Evolutionary conservation across 2,329 filamentous ascomycete species (phyloP), one percentile per base, ranked within the genome.

Genomic region (Colletotrichum tamarilloi): DNA sequence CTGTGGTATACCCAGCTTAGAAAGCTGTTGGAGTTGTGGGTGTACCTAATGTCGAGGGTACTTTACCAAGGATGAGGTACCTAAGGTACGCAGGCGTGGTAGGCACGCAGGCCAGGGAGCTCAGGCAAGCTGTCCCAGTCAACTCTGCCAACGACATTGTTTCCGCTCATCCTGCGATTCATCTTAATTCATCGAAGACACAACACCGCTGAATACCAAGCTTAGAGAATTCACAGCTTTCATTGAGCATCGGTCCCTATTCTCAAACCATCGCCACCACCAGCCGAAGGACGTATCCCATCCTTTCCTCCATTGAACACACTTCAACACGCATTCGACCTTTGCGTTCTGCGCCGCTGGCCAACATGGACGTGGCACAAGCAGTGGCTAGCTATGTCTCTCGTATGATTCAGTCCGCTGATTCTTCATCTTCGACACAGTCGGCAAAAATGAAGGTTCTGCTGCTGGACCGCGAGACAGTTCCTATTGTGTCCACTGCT

Each of bases 401-500:
- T 82, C 98, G 95, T 89, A 98, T 99, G 91, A 92, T 98, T 82
- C 93, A 94, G 76, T 91, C 91, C 76, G 94, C 94, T 80, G 95
- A 98, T 84, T 88, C 86, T 80, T 87, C 91, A 62, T 84, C 88
- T 56, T 90, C 90, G 74, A 89, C 91, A 57, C 88, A 92, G 63
- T 92, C 94, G 26, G 90, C 94, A 55, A 98, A 98, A 87, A 99
- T 99, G 97, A 99, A 99, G 91, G 97, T 98, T 74, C 87, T 99
- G 70, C 87, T 99, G 75, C 87, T 99, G 78, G 97, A 99, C 83
- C 93, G 91, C 84, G 97, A 98, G 84, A 99, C 97, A 76, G 93
- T 98, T 26, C 91, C 94, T 19, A 97, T 98, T 77, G 92, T 98
- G 24, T 99, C 97, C 11, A 97, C 95, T 5, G 95, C 97, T 67